Percentiles rank a stretch among this genome's conserved stretches.
Conservation (phyloP, 371 early-diverging fungal species). For the Apophysomyces elegans region DNA sequence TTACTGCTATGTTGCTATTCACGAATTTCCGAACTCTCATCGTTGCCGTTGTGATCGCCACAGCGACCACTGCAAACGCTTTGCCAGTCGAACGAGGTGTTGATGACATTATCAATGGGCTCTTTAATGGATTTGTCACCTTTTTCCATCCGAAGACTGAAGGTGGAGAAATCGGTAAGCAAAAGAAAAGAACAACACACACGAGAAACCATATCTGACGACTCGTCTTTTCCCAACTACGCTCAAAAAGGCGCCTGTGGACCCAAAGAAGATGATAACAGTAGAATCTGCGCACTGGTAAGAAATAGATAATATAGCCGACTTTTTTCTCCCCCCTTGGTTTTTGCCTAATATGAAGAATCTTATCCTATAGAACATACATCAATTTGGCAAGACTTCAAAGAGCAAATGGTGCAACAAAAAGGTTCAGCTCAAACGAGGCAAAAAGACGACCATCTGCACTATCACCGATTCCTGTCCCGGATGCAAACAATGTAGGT, state of each 20-base stretch:
- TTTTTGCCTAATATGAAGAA: too few relatives aligned
- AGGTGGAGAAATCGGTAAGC: conserved; percentile 27
- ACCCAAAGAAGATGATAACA: conserved; percentile 13
- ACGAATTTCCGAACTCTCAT: neutral
- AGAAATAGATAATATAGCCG: too few relatives aligned
- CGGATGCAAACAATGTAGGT: neutral
- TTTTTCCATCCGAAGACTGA: conserved; percentile 38
- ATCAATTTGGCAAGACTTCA: neutral
- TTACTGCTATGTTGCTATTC: conserved; percentile 7
- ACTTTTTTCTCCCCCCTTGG: too few relatives aligned
- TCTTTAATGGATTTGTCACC: conserved; percentile 23
- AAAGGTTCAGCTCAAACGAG: neutral
- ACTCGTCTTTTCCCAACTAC: neutral
- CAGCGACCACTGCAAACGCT: neutral
- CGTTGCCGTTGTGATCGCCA: neutral
- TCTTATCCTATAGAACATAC: neutral
- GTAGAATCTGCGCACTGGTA: conserved; percentile 7
- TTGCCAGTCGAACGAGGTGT: conserved; percentile 11
- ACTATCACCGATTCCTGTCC: conserved; percentile 1
- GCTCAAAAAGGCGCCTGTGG: conserved; percentile 15
- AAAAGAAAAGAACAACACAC: neutral
- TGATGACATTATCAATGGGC: neutral
- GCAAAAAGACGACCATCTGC: neutral
- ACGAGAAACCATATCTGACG: neutral
- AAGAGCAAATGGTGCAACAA: neutral